phyloP scores from a whole-genome alignment of 2,329 filamentous ascomycete genomes.

The Colletotrichum karsti region DNA sequence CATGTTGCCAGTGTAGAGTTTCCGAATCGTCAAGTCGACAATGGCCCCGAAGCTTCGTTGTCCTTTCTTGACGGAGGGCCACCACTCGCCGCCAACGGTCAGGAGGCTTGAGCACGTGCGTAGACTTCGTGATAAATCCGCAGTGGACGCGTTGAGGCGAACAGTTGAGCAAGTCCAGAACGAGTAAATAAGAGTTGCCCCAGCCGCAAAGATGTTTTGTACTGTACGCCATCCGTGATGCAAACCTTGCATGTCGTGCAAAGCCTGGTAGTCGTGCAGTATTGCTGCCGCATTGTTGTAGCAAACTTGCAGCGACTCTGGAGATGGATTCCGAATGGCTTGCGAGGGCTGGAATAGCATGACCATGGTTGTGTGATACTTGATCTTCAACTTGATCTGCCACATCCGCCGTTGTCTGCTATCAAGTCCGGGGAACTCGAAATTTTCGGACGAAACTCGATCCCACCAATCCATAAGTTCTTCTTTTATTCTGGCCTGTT shows the following conservation, averaged over 20 bases:
- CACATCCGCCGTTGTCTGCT: slow-evolving; percentile 29
- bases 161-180: slow-evolving; percentile 42
- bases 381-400: slow-evolving; percentile 38
- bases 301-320: slow-evolving; percentile 38
- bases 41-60: slow-evolving; percentile 39
- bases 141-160: slow-evolving; percentile 32
- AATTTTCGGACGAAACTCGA: not conserved
- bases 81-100: slow-evolving; percentile 49
- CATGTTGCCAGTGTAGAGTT: slow-evolving; percentile 19
- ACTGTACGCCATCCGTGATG: slow-evolving; percentile 45
- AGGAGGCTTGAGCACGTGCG: slow-evolving; percentile 45
- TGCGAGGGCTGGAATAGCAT: slow-evolving; percentile 47
- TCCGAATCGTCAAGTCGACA: slow-evolving; percentile 37
- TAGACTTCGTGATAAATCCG: slow-evolving; percentile 30
- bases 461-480: slow-evolving; percentile 28
- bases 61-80: slow-evolving; percentile 44
- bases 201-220: slow-evolving; percentile 46
- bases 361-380: slow-evolving; percentile 42
- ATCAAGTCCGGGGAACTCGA: slow-evolving; percentile 13
- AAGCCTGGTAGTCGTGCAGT: slow-evolving; percentile 38
- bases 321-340: slow-evolving; percentile 37
- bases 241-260: slow-evolving; percentile 39
- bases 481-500: slow-evolving; percentile 28
- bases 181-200: slow-evolving; percentile 47
- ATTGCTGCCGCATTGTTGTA: slow-evolving; percentile 37